These are phyloP conservation scores for Irpex sp. DNA, from an alignment of 1,284 basidiomycete species.

Conservation along the genomic window DNA sequence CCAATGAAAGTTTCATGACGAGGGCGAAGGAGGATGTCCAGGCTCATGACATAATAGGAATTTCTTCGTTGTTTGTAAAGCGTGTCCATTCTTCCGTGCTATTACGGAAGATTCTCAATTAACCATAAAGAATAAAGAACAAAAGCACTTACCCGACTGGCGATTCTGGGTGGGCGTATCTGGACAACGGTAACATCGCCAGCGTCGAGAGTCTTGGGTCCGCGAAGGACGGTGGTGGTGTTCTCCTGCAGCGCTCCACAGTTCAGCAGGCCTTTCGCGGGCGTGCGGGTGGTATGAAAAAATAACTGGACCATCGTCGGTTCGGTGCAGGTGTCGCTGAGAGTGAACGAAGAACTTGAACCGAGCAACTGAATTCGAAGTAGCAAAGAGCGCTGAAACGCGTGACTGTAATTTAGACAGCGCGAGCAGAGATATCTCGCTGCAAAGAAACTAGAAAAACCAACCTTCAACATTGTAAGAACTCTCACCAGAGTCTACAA, in stretches of 20 bases:
- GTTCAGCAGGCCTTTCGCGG: constrained; percentile 39
- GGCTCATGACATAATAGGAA: too few relatives aligned
- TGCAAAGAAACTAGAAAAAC: too few relatives aligned
- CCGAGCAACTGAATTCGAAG: background rate
- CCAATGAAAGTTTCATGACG: constrained; percentile 46
- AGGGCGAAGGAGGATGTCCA: too few relatives aligned
- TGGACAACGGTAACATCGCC: too few relatives aligned
- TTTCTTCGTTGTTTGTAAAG: too few relatives aligned
- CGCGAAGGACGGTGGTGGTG: constrained; percentile 28
- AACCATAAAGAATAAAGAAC: too few relatives aligned
- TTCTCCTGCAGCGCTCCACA: constrained; percentile 50
- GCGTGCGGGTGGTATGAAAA: constrained; percentile 41
- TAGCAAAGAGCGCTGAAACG: background rate
- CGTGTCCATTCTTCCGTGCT: background rate
- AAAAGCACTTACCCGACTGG: too few relatives aligned
- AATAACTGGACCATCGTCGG: constrained; percentile 19
- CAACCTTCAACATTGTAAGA: too few relatives aligned
- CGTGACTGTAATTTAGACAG: background rate
- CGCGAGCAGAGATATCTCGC: too few relatives aligned
- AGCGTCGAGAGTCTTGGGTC: background rate
- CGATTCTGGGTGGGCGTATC: too few relatives aligned
- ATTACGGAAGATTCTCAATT: too few relatives aligned
- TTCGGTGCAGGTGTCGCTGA: background rate
- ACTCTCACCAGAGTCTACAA: too few relatives aligned
- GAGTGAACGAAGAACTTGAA: background rate